A percentile compares a stretch with the other conserved stretches of the same genome.
Evolutionary conservation across 352 stramenopile species (phyloP).

Genomic region (Aphanomyces invadans): DNA sequence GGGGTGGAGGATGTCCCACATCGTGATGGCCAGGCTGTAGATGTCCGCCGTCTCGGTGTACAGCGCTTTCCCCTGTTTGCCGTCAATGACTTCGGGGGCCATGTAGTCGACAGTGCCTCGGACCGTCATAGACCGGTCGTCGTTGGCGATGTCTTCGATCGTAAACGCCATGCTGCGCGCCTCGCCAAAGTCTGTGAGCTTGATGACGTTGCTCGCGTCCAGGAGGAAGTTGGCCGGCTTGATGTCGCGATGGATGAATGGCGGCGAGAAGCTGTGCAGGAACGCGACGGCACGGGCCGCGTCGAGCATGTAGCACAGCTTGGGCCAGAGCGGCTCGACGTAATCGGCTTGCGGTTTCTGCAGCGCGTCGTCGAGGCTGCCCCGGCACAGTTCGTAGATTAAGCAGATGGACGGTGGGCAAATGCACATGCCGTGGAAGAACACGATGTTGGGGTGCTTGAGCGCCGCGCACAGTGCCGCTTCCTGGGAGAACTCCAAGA

Average conservation of each 20-base stretch:
- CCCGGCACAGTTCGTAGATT: slow-evolving; percentile 66
- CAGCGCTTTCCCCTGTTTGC: slow-evolving; percentile 26
- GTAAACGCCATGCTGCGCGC: slow-evolving; percentile 20
- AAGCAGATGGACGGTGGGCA: slow-evolving; percentile 62
- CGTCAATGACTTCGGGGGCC: slow-evolving; percentile 48
- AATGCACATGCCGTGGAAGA: slow-evolving; percentile 48
- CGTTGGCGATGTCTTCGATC: slow-evolving; percentile 1
- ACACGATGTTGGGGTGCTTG: slow-evolving; percentile 46
- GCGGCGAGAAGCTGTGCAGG: slow-evolving; percentile 62
- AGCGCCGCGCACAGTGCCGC: slow-evolving; percentile 38
- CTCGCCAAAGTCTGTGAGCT: slow-evolving; percentile 77
- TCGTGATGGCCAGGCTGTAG: slow-evolving; percentile 55
- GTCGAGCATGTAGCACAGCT: slow-evolving; percentile 63
- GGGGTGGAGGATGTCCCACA: slow-evolving; percentile 60
- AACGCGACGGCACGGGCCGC: slow-evolving; percentile 52
- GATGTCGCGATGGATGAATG: slow-evolving; percentile 66
- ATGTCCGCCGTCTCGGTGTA: slow-evolving; percentile 51
- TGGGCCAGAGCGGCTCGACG: slow-evolving; percentile 42
- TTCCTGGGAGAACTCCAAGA: slow-evolving; percentile 52
- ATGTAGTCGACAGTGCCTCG: slow-evolving; percentile 45
- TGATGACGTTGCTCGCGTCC: slow-evolving; percentile 43
- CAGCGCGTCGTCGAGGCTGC: slow-evolving; percentile 39
- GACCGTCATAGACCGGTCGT: slow-evolving; percentile 29
- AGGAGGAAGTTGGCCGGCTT: slow-evolving; percentile 79
- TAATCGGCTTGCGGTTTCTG: slow-evolving; percentile 2